These are phyloP conservation scores for Diplodia seriata DNA, from an alignment of 2,329 filamentous ascomycete species.

Conservation along the genomic window DNA sequence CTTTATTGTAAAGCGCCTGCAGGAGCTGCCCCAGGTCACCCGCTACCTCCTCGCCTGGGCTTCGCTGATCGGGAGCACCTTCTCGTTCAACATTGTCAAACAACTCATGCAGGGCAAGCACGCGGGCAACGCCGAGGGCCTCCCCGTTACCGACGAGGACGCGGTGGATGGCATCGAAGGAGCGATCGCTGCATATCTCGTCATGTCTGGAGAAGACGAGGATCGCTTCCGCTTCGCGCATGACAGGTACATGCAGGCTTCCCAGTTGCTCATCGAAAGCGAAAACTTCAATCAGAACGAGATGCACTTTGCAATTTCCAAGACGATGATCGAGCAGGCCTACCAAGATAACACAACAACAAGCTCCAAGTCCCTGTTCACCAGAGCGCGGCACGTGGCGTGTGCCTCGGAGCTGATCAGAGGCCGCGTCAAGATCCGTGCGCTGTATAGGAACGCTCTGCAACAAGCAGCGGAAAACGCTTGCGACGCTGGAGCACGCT, in stretches of 20 bases:
- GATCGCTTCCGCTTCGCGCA: slow-evolving; percentile 87
- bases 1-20: slow-evolving; percentile 79
- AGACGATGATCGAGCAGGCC: slow-evolving; percentile 77
- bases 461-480: slow-evolving; percentile 80
- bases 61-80: slow-evolving; percentile 78
- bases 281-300: slow-evolving; percentile 71
- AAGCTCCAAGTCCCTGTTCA: slow-evolving; percentile 64
- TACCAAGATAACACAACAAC: slow-evolving; percentile 63
- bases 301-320: slow-evolving; percentile 92
- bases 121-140: slow-evolving; percentile 50
- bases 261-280: slow-evolving; percentile 61
- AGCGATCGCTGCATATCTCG: slow-evolving; percentile 78
- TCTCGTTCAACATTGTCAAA: slow-evolving; percentile 82
- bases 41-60: slow-evolving; percentile 86
- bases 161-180: slow-evolving; percentile 80
- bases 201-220: slow-evolving; percentile 82
- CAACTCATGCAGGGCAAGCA: slow-evolving; percentile 77
- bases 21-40: slow-evolving; percentile 76
- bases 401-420: slow-evolving; percentile 78
- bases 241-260: slow-evolving; percentile 82
- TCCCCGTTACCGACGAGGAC: slow-evolving; percentile 67
- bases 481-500: slow-evolving; percentile 80
- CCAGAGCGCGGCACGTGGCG: slow-evolving; percentile 81
- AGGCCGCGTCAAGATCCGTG: slow-evolving; percentile 64
- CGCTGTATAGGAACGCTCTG: slow-evolving; percentile 75